These are phyloP conservation scores for Chaetothyriales sp. DNA, from an alignment of 2,329 filamentous ascomycete species.

Conservation along the genomic window DNA sequence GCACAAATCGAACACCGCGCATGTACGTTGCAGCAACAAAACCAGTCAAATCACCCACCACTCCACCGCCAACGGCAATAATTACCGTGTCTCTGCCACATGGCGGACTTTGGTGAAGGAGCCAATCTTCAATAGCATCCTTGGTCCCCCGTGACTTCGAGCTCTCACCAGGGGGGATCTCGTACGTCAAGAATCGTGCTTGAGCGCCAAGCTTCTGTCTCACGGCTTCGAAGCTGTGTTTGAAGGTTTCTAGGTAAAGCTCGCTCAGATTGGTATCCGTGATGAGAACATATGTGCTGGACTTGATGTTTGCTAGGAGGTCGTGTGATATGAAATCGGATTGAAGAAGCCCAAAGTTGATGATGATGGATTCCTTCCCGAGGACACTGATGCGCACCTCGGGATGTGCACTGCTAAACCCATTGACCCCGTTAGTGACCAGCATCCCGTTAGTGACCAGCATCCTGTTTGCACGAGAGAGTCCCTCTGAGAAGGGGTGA, in stretches of 20 bases:
- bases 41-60: slow-evolving; percentile 95
- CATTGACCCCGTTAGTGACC: slow-evolving; percentile 9
- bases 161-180: slow-evolving; percentile 78
- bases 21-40: slow-evolving; percentile 98
- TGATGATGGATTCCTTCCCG: slow-evolving; percentile 76
- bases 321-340: slow-evolving; percentile 62
- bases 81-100: slow-evolving; percentile 92
- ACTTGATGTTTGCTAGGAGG: slow-evolving; percentile 60
- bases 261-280: slow-evolving; percentile 86
- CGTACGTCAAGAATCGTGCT: slow-evolving; percentile 64
- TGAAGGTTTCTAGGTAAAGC: slow-evolving; percentile 68
- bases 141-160: slow-evolving; percentile 91
- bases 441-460: slow-evolving; percentile 9
- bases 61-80: slow-evolving; percentile 85
- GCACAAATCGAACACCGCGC: slow-evolving; percentile 89
- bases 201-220: slow-evolving; percentile 25
- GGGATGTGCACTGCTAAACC: slow-evolving; percentile 11
- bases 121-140: slow-evolving; percentile 93
- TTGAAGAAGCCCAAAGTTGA: slow-evolving; percentile 83
- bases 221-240: slow-evolving; percentile 47
- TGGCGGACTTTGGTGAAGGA: slow-evolving; percentile 64
- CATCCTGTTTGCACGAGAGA: slow-evolving; percentile 4
- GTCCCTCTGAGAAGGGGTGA: neutral
- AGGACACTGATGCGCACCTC: slow-evolving; percentile 56
- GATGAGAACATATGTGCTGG: slow-evolving; percentile 89